These are phyloP conservation scores for Solidago caesia DNA, from an alignment of 129 eudicot genomes.

Conservation along the genomic window DNA sequence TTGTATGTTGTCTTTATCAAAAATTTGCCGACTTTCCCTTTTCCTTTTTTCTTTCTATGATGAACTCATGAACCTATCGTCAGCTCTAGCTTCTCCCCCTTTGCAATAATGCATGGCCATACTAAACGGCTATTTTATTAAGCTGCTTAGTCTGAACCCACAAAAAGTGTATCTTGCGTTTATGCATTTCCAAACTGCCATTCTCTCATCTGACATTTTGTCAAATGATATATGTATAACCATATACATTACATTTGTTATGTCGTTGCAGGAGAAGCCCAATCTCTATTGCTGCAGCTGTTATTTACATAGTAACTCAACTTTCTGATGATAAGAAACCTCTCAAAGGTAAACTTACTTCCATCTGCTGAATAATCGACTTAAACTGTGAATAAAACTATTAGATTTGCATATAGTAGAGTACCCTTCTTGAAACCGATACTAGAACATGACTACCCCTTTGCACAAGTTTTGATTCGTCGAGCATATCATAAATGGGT, in stretches of 20 bases:
- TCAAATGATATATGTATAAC: neutral
- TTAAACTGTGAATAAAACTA: neutral
- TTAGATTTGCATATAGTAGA: neutral
- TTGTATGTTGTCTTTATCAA: too few relatives aligned
- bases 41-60: too few relatives aligned
- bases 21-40: too few relatives aligned
- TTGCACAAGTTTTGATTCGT: neutral
- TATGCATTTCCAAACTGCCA: neutral
- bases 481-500: neutral
- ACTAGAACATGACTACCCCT: neutral
- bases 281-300: slow-evolving; percentile 71
- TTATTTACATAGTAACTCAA: slow-evolving; percentile 63
- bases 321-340: slow-evolving; percentile 62
- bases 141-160: neutral
- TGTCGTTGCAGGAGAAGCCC: slow-evolving; percentile 55
- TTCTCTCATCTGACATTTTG: neutral
- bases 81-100: too few relatives aligned
- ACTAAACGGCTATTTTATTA: too few relatives aligned
- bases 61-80: too few relatives aligned
- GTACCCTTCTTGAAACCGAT: neutral
- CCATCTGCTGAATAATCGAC: neutral
- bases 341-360: slow-evolving; percentile 42
- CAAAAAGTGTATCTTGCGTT: neutral
- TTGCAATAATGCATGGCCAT: neutral
- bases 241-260: neutral